These are phyloP conservation scores for Dichotomocladium elegans DNA, from an alignment of 371 early-diverging fungal genomes.

Conservation along the genomic window DNA sequence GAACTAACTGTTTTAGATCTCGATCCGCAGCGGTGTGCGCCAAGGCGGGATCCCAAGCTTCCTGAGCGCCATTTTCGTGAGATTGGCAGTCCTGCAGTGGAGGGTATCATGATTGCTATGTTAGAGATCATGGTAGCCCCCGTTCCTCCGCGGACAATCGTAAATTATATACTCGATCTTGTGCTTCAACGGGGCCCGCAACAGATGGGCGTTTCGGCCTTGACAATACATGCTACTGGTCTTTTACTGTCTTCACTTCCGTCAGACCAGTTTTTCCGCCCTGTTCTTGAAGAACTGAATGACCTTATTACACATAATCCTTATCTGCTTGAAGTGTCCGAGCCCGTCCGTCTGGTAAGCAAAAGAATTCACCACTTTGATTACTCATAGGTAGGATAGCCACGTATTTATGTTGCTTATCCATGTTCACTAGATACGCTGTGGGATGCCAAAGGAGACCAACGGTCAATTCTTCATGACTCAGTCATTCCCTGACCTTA, in stretches of 20 bases:
- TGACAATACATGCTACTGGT: conserved; percentile 45
- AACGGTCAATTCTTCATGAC: conserved; percentile 36
- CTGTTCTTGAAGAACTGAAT: conserved; percentile 43
- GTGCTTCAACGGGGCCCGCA: conserved; percentile 41
- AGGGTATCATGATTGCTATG: conserved; percentile 60
- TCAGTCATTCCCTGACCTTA: conserved; percentile 35
- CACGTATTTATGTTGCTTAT: too few relatives aligned
- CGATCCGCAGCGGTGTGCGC: conserved; percentile 56
- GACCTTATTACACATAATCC: conserved; percentile 34
- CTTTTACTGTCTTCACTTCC: conserved; percentile 43
- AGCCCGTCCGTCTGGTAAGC: conserved; percentile 48
- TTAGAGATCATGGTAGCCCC: conserved; percentile 65
- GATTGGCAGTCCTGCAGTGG: conserved; percentile 71
- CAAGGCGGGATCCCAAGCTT: conserved; percentile 44
- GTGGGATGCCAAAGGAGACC: conserved; percentile 37
- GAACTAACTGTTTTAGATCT: conserved; percentile 26
- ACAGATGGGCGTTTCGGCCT: conserved; percentile 40
- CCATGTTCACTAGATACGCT: conserved; percentile 30
- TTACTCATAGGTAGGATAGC: background rate
- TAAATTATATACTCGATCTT: conserved; percentile 41
- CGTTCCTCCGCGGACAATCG: conserved; percentile 33
- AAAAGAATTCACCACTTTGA: background rate
- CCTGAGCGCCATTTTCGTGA: conserved; percentile 80
- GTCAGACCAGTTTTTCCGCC: conserved; percentile 34
- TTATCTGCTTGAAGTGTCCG: conserved; percentile 44